These are phyloP conservation scores for Neofusicoccum ribis DNA, from an alignment of 2,329 filamentous ascomycete genomes.

Conservation along the genomic window DNA sequence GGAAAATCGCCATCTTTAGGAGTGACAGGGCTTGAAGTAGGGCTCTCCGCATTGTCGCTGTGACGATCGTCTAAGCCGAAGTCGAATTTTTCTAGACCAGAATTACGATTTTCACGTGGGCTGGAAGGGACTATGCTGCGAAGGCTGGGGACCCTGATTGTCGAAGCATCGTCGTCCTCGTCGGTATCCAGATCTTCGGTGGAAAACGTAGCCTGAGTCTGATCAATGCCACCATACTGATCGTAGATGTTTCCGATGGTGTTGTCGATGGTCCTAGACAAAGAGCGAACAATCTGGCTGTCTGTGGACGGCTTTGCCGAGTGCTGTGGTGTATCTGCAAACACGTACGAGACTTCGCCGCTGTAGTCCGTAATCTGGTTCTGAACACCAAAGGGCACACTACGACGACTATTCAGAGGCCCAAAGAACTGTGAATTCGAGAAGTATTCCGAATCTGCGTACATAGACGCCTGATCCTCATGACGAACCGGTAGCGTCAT, in stretches of 20 bases:
- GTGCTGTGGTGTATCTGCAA: neutral
- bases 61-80: slow-evolving; percentile 24
- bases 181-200: neutral
- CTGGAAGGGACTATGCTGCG: slow-evolving; percentile 5
- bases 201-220: neutral
- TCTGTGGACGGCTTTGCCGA: neutral
- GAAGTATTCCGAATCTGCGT: neutral
- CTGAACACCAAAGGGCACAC: slow-evolving; percentile 17
- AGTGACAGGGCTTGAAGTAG: neutral
- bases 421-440: slow-evolving; percentile 4
- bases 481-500: too few species aligned
- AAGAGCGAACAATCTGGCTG: slow-evolving; percentile 17
- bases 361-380: slow-evolving; percentile 20
- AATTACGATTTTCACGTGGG: neutral
- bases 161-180: neutral
- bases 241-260: slow-evolving; percentile 20
- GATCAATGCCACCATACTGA: neutral
- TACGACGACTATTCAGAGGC: slow-evolving; percentile 10
- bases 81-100: slow-evolving; percentile 30
- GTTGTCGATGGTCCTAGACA: neutral
- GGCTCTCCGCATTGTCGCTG: slow-evolving; percentile 5
- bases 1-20: slow-evolving; percentile 16
- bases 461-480: neutral
- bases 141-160: neutral
- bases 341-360: slow-evolving; percentile 3